phyloP scores from a whole-genome alignment of 257 asterid genomes.

The Jasminum sambac region DNA sequence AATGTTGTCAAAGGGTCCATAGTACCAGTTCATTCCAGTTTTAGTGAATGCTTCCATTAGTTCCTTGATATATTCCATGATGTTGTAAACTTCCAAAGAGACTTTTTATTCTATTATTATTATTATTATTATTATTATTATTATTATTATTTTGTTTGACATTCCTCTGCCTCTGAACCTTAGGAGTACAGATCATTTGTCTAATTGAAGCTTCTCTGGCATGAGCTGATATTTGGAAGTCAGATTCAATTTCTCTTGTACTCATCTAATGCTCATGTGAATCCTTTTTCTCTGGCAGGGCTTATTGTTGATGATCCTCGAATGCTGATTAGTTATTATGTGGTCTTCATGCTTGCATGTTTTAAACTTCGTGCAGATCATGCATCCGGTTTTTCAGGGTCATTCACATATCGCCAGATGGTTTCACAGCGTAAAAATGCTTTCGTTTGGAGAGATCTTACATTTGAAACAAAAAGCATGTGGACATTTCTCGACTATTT shows the following conservation, averaged over 20 bases:
- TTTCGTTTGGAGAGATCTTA: conserved; percentile 91
- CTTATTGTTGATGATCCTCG: conserved; percentile 93
- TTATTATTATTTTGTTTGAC: background rate
- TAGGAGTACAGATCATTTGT: background rate
- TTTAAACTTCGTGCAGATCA: conserved; percentile 90
- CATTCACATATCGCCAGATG: conserved; percentile 76
- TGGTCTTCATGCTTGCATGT: conserved; percentile 89
- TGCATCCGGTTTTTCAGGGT: conserved; percentile 69
- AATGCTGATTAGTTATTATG: conserved; percentile 74
- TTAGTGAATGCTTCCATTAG: background rate
- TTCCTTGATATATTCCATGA: background rate
- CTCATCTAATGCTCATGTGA: conserved; percentile 5
- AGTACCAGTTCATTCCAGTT: background rate
- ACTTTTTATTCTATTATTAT: background rate
- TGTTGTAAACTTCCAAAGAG: background rate
- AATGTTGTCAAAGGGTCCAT: background rate
- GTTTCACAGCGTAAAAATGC: conserved; percentile 84
- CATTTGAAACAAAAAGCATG: conserved; percentile 97
- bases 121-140: background rate
- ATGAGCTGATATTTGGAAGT: background rate
- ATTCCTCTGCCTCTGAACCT: conserved; percentile 4
- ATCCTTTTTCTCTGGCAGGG: conserved; percentile 51
- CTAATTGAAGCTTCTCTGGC: background rate
- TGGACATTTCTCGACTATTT: conserved; percentile 95
- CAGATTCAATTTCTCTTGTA: background rate